Percentiles rank a stretch among this genome's conserved stretches.
Evolutionary conservation across 306 rosid genomes (phyloP).

Genomic region (Nissolia schottii): DNA sequence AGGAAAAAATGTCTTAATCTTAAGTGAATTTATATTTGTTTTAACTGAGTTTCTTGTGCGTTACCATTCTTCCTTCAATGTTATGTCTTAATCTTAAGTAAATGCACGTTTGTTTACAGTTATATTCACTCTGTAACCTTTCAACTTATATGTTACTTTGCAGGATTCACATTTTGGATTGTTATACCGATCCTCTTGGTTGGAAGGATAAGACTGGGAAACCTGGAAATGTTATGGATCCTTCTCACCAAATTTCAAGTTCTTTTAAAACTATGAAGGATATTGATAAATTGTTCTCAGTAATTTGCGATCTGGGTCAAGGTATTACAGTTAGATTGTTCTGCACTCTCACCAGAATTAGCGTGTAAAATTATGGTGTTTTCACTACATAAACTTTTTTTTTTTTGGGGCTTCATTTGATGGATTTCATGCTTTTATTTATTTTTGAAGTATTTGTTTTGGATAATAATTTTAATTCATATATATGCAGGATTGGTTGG

Average conservation of each 20-base stretch:
- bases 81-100: background rate
- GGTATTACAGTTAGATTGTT: slow-evolving; percentile 42
- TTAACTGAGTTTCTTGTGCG: background rate
- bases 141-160: slow-evolving; percentile 16
- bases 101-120: background rate
- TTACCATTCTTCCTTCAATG: background rate
- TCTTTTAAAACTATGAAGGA: slow-evolving; percentile 62
- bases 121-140: background rate
- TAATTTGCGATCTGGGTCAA: slow-evolving; percentile 55
- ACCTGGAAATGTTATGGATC: slow-evolving; percentile 25
- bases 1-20: background rate
- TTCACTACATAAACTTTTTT: background rate
- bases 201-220: slow-evolving; percentile 63
- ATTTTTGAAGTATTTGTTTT: background rate
- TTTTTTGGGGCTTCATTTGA: background rate
- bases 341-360: background rate
- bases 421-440: background rate
- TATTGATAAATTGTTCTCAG: slow-evolving; percentile 46
- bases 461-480: slow-evolving; percentile 1
- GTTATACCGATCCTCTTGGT: slow-evolving; percentile 95
- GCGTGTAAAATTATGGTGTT: background rate
- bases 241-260: slow-evolving; percentile 39
- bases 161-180: slow-evolving; percentile 91
- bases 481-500: slow-evolving; percentile 64
- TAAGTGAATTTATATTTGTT: background rate